Conservation (phyloP, 2,329 filamentous ascomycete species). For the Rachicladosporium sp. region DNA sequence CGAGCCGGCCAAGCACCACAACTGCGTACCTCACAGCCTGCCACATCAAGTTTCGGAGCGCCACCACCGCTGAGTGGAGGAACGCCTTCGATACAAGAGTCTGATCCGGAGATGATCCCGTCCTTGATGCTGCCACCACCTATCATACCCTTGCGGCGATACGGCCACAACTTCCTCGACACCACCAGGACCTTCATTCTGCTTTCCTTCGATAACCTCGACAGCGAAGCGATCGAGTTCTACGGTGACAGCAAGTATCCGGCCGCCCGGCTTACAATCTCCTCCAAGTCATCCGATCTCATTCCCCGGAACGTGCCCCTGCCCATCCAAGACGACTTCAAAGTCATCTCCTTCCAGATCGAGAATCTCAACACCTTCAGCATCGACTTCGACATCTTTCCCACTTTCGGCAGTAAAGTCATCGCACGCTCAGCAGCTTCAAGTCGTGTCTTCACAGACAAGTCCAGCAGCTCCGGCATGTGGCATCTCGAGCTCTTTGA, state of each 20-base stretch:
- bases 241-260: slow-evolving; percentile 96
- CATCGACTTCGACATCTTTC: slow-evolving; percentile 94
- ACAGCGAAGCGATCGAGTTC: slow-evolving; percentile 70
- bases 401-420: slow-evolving; percentile 92
- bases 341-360: slow-evolving; percentile 87
- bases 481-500: slow-evolving; percentile 92
- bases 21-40: slow-evolving; percentile 5
- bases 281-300: slow-evolving; percentile 87
- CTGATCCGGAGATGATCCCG: slow-evolving; percentile 76
- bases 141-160: slow-evolving; percentile 86
- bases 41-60: slow-evolving; percentile 24
- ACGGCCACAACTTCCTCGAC: slow-evolving; percentile 96
- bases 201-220: slow-evolving; percentile 70
- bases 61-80: slow-evolving; percentile 43
- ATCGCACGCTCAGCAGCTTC: slow-evolving; percentile 92
- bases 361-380: slow-evolving; percentile 87
- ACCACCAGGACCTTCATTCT: slow-evolving; percentile 86
- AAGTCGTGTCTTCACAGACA: slow-evolving; percentile 69
- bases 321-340: slow-evolving; percentile 90
- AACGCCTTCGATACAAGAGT: slow-evolving; percentile 11
- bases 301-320: slow-evolving; percentile 93
- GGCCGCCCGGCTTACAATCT: slow-evolving; percentile 86
- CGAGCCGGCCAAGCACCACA: slow-evolving; percentile 29
- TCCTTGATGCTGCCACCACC: slow-evolving; percentile 84
- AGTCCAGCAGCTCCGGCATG: slow-evolving; percentile 60